A percentile compares a stretch with the other conserved stretches of the same genome.
phyloP scores from a whole-genome alignment of 2,329 filamentous ascomycete genomes.

The Aureobasidium vineae region DNA sequence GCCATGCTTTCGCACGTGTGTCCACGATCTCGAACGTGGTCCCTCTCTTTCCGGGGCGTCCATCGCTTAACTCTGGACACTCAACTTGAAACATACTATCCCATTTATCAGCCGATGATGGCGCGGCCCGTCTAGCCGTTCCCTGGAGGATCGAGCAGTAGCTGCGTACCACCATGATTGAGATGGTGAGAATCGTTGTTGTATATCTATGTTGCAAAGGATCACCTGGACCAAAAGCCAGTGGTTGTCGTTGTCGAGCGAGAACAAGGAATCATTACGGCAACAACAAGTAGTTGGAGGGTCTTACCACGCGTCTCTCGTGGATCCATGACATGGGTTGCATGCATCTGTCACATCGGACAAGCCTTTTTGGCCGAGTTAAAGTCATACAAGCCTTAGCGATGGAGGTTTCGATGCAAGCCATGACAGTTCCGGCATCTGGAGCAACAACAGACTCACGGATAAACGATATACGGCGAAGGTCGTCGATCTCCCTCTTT shows the following conservation, averaged over 20 bases:
- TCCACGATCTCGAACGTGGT: not conserved
- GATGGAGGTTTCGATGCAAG: conserved; percentile 3
- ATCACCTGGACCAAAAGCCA: not conserved
- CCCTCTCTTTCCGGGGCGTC: too few relatives aligned
- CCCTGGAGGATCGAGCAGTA: not conserved
- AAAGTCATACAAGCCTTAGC: conserved; percentile 18
- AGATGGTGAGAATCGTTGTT: not conserved
- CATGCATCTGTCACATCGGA: not conserved
- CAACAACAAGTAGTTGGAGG: too few relatives aligned
- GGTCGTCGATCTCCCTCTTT: not conserved
- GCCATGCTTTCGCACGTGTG: too few relatives aligned
- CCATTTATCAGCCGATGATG: not conserved
- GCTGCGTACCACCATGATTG: not conserved
- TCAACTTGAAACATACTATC: conserved; percentile 7
- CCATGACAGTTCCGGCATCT: not conserved
- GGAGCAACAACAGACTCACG: not conserved
- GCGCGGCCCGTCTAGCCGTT: not conserved
- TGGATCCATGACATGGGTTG: not conserved
- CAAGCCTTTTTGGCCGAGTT: conserved; percentile 8
- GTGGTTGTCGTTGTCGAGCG: not conserved
- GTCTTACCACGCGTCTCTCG: not conserved
- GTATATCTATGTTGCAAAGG: not conserved
- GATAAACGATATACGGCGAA: not conserved
- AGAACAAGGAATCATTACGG: not conserved
- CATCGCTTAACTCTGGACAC: not conserved